Conservation (phyloP, 495 filamentous ascomycete species). For the Talaromyces wortmannii region DNA sequence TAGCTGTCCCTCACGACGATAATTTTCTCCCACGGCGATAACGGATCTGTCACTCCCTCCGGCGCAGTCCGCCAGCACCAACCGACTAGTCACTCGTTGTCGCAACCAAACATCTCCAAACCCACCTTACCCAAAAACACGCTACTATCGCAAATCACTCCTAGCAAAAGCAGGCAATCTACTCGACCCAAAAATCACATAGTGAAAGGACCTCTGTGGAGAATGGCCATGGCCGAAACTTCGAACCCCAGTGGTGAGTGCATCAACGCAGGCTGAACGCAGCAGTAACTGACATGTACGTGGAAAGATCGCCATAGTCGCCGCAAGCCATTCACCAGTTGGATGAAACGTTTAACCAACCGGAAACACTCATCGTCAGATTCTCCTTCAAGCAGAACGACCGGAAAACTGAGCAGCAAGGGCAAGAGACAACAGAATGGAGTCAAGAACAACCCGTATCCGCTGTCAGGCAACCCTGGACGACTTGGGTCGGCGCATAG, state of each 20-base stretch:
- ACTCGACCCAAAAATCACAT: background rate
- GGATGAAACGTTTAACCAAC: constrained; percentile 91
- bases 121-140: background rate
- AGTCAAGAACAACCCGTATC: constrained; percentile 74
- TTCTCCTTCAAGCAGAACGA: constrained; percentile 35
- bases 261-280: background rate
- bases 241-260: background rate
- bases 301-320: constrained; percentile 57
- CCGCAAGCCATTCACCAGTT: constrained; percentile 79
- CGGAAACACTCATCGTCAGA: constrained; percentile 61
- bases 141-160: background rate
- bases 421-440: constrained; percentile 46
- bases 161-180: background rate
- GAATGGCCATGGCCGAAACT: constrained; percentile 4
- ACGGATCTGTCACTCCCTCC: too few species aligned
- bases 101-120: background rate
- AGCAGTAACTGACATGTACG: constrained; percentile 13
- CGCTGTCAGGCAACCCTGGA: constrained; percentile 49
- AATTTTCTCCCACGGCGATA: too few species aligned
- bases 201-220: background rate
- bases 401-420: constrained; percentile 46
- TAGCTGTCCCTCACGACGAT: too few species aligned
- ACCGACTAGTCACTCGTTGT: too few species aligned
- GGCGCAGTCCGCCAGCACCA: too few species aligned
- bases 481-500: constrained; percentile 31